A percentile compares a stretch with the other conserved stretches of the same genome.
phyloP scores from a whole-genome alignment of 2,329 filamentous ascomycete genomes.

The Westerdykella ornata region DNA sequence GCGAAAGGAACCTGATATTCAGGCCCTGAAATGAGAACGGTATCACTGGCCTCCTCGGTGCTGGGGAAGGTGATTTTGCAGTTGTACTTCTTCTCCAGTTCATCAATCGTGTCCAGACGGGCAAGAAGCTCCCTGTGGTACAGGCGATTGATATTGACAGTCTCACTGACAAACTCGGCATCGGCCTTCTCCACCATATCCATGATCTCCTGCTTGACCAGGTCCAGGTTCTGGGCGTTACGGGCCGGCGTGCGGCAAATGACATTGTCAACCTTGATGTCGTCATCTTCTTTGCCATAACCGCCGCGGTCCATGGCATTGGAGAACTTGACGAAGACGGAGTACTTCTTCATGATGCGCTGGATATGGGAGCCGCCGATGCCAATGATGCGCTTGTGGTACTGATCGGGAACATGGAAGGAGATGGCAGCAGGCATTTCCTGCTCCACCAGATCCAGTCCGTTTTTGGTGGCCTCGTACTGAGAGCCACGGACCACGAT shows the following conservation, averaged over 20 bases:
- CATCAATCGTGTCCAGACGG: slow-evolving; percentile 81
- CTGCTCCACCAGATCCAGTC: slow-evolving; percentile 87
- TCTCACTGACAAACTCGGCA: slow-evolving; percentile 92
- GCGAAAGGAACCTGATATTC: slow-evolving; percentile 98
- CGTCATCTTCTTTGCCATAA: slow-evolving; percentile 91
- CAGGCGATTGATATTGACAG: slow-evolving; percentile 85
- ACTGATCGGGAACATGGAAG: slow-evolving; percentile 97
- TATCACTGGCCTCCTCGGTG: slow-evolving; percentile 93
- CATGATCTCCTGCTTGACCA: slow-evolving; percentile 98
- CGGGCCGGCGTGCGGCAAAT: slow-evolving; percentile 95
- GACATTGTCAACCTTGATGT: slow-evolving; percentile 97
- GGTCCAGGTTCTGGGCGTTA: slow-evolving; percentile 91
- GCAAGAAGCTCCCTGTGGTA: slow-evolving; percentile 92
- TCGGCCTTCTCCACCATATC: slow-evolving; percentile 99
- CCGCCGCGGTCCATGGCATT: slow-evolving; percentile 97
- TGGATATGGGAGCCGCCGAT: slow-evolving; percentile 98
- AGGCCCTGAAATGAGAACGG: slow-evolving; percentile 89
- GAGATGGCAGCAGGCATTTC: slow-evolving; percentile 99
- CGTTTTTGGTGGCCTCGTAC: slow-evolving; percentile 92
- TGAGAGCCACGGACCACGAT: slow-evolving; percentile 91
- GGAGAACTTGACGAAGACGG: slow-evolving; percentile 98
- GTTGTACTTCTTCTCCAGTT: slow-evolving; percentile 97
- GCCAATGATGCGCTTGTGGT: slow-evolving; percentile 98
- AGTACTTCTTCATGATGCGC: slow-evolving; percentile 99
- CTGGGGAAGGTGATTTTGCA: slow-evolving; percentile 99